A percentile compares a stretch with the other conserved stretches of the same genome.
These are phyloP conservation scores for Nothopassalora personata DNA, from an alignment of 2,329 filamentous ascomycete genomes.

Conservation along the genomic window DNA sequence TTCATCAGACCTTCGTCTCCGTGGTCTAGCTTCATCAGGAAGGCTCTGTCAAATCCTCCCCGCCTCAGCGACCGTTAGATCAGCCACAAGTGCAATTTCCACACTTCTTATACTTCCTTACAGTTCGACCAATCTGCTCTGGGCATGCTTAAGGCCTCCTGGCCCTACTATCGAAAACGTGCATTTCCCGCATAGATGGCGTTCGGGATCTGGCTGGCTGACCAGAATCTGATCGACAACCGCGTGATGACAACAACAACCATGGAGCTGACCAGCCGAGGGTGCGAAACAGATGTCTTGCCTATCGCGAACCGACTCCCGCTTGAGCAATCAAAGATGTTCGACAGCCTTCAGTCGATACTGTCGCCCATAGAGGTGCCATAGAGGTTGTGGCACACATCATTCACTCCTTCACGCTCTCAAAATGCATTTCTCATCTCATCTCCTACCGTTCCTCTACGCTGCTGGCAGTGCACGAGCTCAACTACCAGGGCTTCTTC, in stretches of 20 bases:
- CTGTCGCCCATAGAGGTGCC: background rate
- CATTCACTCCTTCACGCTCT: conserved; percentile 3
- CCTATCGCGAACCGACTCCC: background rate
- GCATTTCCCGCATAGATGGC: background rate
- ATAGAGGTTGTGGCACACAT: background rate
- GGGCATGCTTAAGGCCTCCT: background rate
- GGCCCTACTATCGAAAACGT: background rate
- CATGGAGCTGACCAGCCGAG: background rate
- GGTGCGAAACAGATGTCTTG: background rate
- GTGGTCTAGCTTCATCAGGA: background rate
- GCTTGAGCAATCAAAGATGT: background rate
- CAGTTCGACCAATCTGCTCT: background rate
- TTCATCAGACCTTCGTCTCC: background rate
- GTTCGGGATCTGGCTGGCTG: background rate
- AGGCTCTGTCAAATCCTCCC: background rate
- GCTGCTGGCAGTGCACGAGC: conserved; percentile 15
- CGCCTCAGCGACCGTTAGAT: background rate
- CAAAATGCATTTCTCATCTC: conserved; percentile 13
- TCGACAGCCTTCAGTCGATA: background rate
- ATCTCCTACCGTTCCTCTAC: conserved; percentile 10
- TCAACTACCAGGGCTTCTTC: conserved; percentile 2
- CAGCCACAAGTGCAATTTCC: background rate
- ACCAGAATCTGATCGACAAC: background rate
- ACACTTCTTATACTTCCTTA: background rate
- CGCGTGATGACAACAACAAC: background rate